Conservation (phyloP, 768 basidiomycete genomes). For the Suillus sp. region DNA sequence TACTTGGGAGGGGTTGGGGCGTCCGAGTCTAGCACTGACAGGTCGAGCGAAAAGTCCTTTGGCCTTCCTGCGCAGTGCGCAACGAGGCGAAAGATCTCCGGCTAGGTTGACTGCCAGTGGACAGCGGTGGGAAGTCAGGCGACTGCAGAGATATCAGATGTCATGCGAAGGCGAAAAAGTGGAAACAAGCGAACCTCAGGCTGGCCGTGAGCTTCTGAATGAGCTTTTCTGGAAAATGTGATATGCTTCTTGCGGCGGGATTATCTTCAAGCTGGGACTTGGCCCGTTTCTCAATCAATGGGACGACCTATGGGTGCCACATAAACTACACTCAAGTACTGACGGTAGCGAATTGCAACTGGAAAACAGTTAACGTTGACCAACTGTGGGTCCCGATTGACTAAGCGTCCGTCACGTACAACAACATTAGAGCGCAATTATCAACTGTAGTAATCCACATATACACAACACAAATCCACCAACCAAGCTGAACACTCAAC, state of each 20-base stretch:
- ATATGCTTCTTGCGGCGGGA: not conserved
- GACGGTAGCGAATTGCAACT: too few species aligned
- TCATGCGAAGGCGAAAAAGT: not conserved
- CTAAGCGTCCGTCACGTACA: slow-evolving; percentile 1
- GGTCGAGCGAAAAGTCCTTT: not conserved
- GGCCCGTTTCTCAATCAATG: not conserved
- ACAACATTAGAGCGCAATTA: not conserved
- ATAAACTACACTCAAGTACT: too few species aligned
- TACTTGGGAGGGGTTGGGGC: not conserved
- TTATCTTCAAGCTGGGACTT: not conserved
- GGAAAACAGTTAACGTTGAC: too few species aligned
- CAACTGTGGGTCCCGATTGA: too few species aligned
- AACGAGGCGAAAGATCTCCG: too few species aligned
- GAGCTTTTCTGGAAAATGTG: not conserved
- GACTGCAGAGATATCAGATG: slow-evolving; percentile 1
- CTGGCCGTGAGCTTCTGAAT: not conserved
- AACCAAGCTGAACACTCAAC: not conserved
- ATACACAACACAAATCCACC: not conserved
- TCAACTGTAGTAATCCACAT: not conserved
- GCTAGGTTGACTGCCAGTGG: not conserved
- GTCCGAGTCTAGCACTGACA: too few species aligned
- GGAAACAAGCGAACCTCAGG: not conserved
- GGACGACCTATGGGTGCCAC: too few species aligned
- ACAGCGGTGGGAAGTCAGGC: not conserved
- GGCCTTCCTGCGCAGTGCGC: not conserved